Percentiles rank a stretch among this genome's conserved stretches.
Conservation (phyloP, 345 rosid genomes). For the Lumnitzera littorea region DNA sequence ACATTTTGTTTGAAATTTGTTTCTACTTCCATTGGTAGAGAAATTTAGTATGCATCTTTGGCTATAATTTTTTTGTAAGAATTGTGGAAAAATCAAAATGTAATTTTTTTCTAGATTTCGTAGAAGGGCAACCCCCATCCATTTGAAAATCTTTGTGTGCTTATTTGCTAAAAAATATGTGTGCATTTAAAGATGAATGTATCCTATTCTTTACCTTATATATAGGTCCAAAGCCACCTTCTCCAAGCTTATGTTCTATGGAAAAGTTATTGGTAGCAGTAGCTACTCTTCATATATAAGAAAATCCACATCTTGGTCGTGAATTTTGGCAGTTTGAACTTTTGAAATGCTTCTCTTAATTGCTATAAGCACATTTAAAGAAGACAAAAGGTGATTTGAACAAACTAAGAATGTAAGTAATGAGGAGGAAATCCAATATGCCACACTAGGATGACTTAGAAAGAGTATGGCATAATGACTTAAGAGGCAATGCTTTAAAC, state of each 20-base stretch:
- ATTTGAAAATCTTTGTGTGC: no score
- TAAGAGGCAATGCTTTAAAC: background rate
- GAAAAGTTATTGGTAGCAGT: constrained; percentile 9
- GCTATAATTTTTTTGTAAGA: no score
- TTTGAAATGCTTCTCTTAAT: background rate
- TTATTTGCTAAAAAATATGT: no score
- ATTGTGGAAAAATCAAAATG: no score
- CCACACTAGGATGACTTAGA: no score
- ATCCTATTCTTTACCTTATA: constrained; percentile 3
- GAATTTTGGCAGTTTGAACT: background rate
- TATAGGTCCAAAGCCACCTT: constrained; percentile 14
- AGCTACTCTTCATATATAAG: constrained; percentile 9
- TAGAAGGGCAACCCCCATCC: no score
- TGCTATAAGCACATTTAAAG: background rate
- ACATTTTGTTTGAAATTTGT: background rate
- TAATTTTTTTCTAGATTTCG: no score
- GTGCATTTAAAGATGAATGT: no score
- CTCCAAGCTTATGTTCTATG: constrained; percentile 1
- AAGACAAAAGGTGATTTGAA: background rate
- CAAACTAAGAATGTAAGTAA: background rate
- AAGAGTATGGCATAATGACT: background rate
- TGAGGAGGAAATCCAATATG: no score
- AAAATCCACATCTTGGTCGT: constrained; percentile 8
- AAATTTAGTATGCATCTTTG: no score
- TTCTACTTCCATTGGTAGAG: no score